Conservation (phyloP, 805 yeast species). For the Saccharomycopsis selenospora region DNA sequence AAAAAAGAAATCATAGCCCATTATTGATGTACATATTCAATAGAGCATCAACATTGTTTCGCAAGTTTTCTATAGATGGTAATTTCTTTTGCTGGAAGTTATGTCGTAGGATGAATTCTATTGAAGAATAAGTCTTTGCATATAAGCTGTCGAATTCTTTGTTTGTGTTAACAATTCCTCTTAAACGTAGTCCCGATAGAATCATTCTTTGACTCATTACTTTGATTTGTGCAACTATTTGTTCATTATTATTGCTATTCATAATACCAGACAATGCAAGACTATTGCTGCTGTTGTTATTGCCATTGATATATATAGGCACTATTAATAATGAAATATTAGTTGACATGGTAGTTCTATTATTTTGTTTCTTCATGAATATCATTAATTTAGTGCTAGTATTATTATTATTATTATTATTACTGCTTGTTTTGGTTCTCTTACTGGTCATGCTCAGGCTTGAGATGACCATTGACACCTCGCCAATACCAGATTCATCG, state of each 20-base stretch:
- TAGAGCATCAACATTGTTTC: constrained; percentile 13
- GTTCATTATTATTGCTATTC: background rate
- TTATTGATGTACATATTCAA: constrained; percentile 1
- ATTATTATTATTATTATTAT: too few relatives aligned
- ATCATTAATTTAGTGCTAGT: too few relatives aligned
- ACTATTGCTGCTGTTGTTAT: too few relatives aligned
- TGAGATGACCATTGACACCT: background rate
- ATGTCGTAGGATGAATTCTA: constrained; percentile 15
- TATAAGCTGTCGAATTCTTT: constrained; percentile 11
- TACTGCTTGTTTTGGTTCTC: too few relatives aligned
- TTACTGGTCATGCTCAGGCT: too few relatives aligned
- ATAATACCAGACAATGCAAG: too few relatives aligned
- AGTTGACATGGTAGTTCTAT: too few relatives aligned
- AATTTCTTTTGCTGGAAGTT: background rate
- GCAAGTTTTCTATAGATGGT: constrained; percentile 11
- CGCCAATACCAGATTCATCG: background rate
- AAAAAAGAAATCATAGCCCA: constrained; percentile 12
- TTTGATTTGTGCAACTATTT: constrained; percentile 4
- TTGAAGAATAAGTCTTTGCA: constrained; percentile 12
- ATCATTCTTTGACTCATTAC: constrained; percentile 8
- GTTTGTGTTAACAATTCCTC: constrained; percentile 14
- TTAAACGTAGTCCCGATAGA: constrained; percentile 13
- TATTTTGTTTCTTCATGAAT: too few relatives aligned
- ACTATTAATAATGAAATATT: too few relatives aligned
- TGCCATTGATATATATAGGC: too few relatives aligned